Conservation (phyloP, 2,329 filamentous ascomycete genomes). For the Drechslerella stenobrocha region DNA sequence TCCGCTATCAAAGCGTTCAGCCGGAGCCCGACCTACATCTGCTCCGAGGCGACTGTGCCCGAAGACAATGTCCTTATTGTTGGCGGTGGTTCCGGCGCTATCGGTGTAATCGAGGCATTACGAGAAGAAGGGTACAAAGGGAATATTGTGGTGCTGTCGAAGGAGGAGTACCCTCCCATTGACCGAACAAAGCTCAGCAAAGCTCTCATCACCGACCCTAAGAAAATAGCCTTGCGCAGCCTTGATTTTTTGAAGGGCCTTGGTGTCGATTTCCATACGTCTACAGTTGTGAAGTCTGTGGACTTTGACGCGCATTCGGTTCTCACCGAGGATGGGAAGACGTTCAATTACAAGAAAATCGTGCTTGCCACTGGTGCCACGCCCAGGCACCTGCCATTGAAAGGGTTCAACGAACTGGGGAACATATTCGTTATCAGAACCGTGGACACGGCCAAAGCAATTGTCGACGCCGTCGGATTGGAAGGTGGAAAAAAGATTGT, state of each 20-base stretch:
- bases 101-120: constrained; percentile 80
- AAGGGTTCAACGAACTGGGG: constrained; percentile 79
- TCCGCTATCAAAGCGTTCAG: constrained; percentile 74
- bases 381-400: constrained; percentile 73
- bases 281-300: constrained; percentile 68
- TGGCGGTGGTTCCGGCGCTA: constrained; percentile 79
- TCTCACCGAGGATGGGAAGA: constrained; percentile 71
- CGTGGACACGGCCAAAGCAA: constrained; percentile 75
- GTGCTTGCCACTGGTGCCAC: constrained; percentile 86
- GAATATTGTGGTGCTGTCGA: constrained; percentile 77
- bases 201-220: constrained; percentile 77
- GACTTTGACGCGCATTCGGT: constrained; percentile 76
- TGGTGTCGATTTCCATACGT: constrained; percentile 63
- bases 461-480: constrained; percentile 74
- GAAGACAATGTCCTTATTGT: constrained; percentile 72
- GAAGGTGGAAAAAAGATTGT: constrained; percentile 88
- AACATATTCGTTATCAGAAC: constrained; percentile 86
- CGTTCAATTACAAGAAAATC: constrained; percentile 80
- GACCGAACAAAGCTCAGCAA: constrained; percentile 96
- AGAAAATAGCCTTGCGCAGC: constrained; percentile 76
- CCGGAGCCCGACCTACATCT: constrained; percentile 68
- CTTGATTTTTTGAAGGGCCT: constrained; percentile 73
- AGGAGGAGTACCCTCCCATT: constrained; percentile 82
- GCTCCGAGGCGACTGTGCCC: constrained; percentile 65
- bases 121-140: constrained; percentile 79